These are phyloP conservation scores for Didymella lethalis DNA, from an alignment of 2,329 filamentous ascomycete genomes.

Conservation along the genomic window DNA sequence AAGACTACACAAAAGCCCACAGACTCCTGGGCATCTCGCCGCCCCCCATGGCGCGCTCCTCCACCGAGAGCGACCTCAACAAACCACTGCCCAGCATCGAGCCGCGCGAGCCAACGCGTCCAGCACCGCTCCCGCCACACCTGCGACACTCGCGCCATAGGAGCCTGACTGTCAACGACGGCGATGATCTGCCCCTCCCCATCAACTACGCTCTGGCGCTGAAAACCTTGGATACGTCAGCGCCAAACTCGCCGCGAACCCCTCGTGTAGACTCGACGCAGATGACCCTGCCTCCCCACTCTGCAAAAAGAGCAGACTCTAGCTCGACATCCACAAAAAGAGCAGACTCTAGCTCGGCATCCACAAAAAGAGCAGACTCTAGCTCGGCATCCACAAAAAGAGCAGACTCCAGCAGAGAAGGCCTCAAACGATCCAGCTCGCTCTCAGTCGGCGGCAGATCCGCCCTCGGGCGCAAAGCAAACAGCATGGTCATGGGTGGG, in stretches of 20 bases:
- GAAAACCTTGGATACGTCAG: conserved; percentile 39
- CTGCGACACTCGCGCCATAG: conserved; percentile 38
- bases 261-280: conserved; percentile 21
- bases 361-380: conserved; percentile 35
- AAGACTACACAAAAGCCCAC: conserved; percentile 52
- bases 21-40: conserved; percentile 51
- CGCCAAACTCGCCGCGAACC: conserved; percentile 24
- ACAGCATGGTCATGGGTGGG: conserved; percentile 32
- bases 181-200: conserved; percentile 46
- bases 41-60: conserved; percentile 21
- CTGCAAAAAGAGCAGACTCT: conserved; percentile 35
- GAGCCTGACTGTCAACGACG: conserved; percentile 47
- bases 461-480: conserved; percentile 37
- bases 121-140: conserved; percentile 12
- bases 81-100: conserved; percentile 23
- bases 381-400: conserved; percentile 33
- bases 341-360: conserved; percentile 33
- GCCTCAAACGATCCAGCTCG: conserved; percentile 39
- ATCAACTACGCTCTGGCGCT: conserved; percentile 53
- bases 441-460: conserved; percentile 44
- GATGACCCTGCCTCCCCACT: conserved; percentile 27
- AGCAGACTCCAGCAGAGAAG: conserved; percentile 30
- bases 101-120: conserved; percentile 11
- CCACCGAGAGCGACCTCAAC: conserved; percentile 25
- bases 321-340: conserved; percentile 35